Conservation (phyloP, 148 eudicot genomes). For the Selenicereus undatus region DNA sequence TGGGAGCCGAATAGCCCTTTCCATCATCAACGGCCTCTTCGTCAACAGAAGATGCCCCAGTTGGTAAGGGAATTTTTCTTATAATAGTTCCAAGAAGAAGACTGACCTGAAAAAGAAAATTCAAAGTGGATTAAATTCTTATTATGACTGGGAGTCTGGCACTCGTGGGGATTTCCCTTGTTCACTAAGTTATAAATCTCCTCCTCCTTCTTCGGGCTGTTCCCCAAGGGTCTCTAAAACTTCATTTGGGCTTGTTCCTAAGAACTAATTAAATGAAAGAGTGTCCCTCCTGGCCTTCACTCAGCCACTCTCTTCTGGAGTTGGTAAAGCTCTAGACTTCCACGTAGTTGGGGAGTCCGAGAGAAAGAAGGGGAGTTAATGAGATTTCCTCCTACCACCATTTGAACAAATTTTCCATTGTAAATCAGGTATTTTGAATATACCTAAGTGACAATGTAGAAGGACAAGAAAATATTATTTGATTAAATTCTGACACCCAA, state of each 20-base stretch:
- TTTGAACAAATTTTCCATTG: not conserved
- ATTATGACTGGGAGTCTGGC: not conserved
- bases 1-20: constrained; percentile 22
- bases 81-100: constrained; percentile 96
- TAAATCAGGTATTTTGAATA: not conserved
- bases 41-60: constrained; percentile 39
- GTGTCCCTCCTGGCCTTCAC: not conserved
- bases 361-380: not conserved
- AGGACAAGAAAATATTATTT: not conserved
- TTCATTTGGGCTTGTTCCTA: not conserved
- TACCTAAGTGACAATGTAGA: not conserved
- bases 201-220: not conserved
- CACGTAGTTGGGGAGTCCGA: not conserved
- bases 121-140: not conserved
- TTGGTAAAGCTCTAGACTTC: not conserved
- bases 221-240: not conserved
- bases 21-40: constrained; percentile 26
- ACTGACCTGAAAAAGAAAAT: constrained; percentile 62
- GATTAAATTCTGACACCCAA: too few relatives aligned
- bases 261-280: not conserved
- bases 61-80: constrained; percentile 87
- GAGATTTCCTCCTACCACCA: not conserved
- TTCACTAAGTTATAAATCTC: not conserved
- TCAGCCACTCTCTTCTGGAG: not conserved
- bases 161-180: not conserved